Evolutionary conservation across 441 rosid genomes (phyloP), one percentile per base, ranked within the genome.

Genomic region (Syzygium malaccense): DNA sequence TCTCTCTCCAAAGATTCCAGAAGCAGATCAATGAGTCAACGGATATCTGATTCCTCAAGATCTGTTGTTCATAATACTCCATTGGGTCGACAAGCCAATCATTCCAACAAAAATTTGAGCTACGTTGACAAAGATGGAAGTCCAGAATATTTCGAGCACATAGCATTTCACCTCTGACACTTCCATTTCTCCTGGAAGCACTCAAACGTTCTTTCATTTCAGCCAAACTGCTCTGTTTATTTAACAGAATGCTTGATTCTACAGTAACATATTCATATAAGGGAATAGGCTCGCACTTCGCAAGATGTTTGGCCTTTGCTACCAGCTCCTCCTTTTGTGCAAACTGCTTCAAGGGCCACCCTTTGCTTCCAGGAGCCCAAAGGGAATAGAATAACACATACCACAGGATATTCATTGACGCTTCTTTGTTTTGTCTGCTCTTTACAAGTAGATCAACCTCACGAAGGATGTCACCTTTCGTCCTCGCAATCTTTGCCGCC

Each of bases 401-500:
- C 25, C 58, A 60, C 17, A 89, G 55, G 32, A 80, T 51, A 55
- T 49, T 54, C 55, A 79, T 53, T 0, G 88, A 51, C 6, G 87
- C 86, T 19, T 83, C 83, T 37, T 41, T 84, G 60, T 86, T 79
- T 26, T 89, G 26, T 14, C 80, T 33, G 6, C 64, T 48, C 84
- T 79, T 86, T n/a, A 28, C 86, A 12, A 89, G 86, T 26, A 86
- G 66, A 53, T 86, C 86, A 83, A 32, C 85, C 87, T 89, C 88
- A 53, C 87, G 64, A 10, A 32, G 28, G n/a, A 86, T 1, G 6
- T 89, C 90, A 53, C 90, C 88, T 87, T 80, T 89, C 83, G 83
- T 64, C 88, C 84, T 80, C 18, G 64, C 88, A 78, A 86, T 55
- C n/a, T 57, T 87, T 1, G 83, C 87, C 11, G 86, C 88, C 79